Conservation (phyloP, 169 alveolate species). For the Babesia gibsoni region DNA sequence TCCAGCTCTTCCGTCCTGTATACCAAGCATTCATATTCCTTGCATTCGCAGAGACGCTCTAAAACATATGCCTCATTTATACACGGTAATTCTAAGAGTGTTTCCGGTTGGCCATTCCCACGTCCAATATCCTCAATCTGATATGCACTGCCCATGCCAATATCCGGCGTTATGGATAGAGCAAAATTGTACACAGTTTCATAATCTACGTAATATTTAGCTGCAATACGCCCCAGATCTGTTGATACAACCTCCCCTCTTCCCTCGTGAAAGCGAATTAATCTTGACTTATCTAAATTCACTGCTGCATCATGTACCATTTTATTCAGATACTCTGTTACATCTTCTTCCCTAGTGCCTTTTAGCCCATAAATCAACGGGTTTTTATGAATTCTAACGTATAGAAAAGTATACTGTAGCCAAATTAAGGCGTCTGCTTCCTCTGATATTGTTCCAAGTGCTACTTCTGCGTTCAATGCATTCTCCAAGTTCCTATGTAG, state of each 20-base stretch:
- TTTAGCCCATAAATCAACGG: constrained; percentile 87
- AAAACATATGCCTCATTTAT: constrained; percentile 51
- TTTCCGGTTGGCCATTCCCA: neutral
- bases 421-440: constrained; percentile 92
- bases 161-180: constrained; percentile 45
- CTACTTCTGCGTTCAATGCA: constrained; percentile 94
- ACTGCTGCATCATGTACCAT: constrained; percentile 64
- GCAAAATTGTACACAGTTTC: constrained; percentile 73
- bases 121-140: constrained; percentile 2
- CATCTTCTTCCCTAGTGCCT: constrained; percentile 53
- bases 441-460: constrained; percentile 87
- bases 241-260: constrained; percentile 76
- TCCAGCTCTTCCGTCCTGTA: constrained; percentile 61
- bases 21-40: constrained; percentile 49
- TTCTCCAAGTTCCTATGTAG: constrained; percentile 72
- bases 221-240: constrained; percentile 85
- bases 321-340: constrained; percentile 46
- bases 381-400: constrained; percentile 83
- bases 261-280: constrained; percentile 61
- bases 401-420: constrained; percentile 91
- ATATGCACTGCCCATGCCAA: neutral
- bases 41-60: constrained; percentile 51
- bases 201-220: constrained; percentile 82
- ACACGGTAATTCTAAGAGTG: too few relatives aligned
- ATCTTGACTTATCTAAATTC: constrained; percentile 66